Evolutionary conservation across 1,284 basidiomycete species (phyloP).

Genomic region (Ustilago bromivora): DNA sequence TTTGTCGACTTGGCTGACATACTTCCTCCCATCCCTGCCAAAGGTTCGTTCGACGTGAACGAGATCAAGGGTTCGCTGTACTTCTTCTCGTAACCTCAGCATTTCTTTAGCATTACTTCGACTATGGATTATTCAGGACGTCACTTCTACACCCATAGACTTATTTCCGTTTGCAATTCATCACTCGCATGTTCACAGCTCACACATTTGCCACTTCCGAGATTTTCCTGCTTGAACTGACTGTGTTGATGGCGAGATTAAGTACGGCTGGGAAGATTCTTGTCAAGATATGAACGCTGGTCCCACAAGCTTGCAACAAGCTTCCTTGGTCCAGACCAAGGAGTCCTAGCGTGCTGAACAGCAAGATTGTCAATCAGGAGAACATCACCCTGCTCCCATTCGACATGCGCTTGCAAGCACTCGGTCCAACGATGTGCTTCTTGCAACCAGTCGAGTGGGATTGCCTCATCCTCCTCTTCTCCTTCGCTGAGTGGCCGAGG

Average conservation of each 20-base stretch:
- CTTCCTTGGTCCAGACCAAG: slow-evolving; percentile 48
- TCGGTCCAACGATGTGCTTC: slow-evolving; percentile 30
- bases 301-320: slow-evolving; percentile 54
- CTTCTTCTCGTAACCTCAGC: slow-evolving; percentile 60
- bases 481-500: slow-evolving; percentile 14
- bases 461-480: slow-evolving; percentile 22
- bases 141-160: slow-evolving; percentile 17
- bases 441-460: slow-evolving; percentile 48
- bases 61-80: slow-evolving; percentile 74
- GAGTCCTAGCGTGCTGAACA: slow-evolving; percentile 50
- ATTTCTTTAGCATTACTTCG: slow-evolving; percentile 1
- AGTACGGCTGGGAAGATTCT: slow-evolving; percentile 26
- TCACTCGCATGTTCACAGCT: slow-evolving; percentile 1
- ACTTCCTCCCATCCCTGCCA: slow-evolving; percentile 84
- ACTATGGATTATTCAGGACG: background rate
- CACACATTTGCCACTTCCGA: background rate
- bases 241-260: slow-evolving; percentile 2
- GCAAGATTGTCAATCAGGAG: slow-evolving; percentile 55
- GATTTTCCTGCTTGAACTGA: background rate
- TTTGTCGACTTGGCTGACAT: slow-evolving; percentile 83
- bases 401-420: slow-evolving; percentile 44
- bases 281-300: slow-evolving; percentile 38
- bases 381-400: slow-evolving; percentile 50
- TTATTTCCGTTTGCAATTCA: slow-evolving; percentile 18
- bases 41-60: slow-evolving; percentile 88